Evolutionary conservation across 2,329 filamentous ascomycete genomes (phyloP).

Genomic region (Microdochium bolleyi): DNA sequence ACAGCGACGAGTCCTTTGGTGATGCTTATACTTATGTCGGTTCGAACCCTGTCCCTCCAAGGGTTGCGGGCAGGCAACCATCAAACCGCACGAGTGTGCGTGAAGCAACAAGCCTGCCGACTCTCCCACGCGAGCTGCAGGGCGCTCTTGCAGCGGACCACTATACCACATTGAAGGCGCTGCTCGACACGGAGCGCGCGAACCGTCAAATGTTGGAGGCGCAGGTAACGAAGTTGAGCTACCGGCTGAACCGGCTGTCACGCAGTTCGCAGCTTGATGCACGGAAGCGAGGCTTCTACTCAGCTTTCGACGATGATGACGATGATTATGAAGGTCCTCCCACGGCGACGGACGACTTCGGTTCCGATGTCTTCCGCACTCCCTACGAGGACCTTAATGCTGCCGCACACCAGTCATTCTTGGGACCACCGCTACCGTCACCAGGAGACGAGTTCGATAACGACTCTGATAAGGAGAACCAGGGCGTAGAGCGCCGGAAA

Average conservation of each 20-base stretch:
- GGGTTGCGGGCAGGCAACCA: constrained; percentile 22
- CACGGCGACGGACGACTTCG: constrained; percentile 16
- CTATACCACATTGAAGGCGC: constrained; percentile 38
- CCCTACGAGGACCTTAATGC: constrained; percentile 35
- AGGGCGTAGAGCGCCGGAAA: constrained; percentile 15
- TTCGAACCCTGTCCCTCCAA: constrained; percentile 21
- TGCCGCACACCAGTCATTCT: constrained; percentile 30
- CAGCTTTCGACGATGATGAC: constrained; percentile 35
- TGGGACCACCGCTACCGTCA: constrained; percentile 30
- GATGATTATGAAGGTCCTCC: constrained; percentile 20
- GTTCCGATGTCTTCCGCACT: constrained; percentile 43
- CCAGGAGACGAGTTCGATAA: constrained; percentile 27
- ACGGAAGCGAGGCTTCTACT: constrained; percentile 23
- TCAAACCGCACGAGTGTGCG: constrained; percentile 39
- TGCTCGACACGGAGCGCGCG: constrained; percentile 49
- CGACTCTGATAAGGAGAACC: constrained; percentile 10
- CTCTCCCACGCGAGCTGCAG: constrained; percentile 22
- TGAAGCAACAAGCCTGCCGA: constrained; percentile 35
- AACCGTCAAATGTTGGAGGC: constrained; percentile 47
- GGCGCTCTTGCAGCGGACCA: constrained; percentile 33
- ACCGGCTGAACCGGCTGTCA: constrained; percentile 38
- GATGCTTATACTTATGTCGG: constrained; percentile 36
- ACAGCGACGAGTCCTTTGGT: constrained; percentile 37
- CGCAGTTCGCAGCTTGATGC: constrained; percentile 25
- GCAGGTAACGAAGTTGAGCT: constrained; percentile 44